Evolutionary conservation across 2,329 filamentous ascomycete species (phyloP).

Genomic region (Colletotrichum tofieldiae): DNA sequence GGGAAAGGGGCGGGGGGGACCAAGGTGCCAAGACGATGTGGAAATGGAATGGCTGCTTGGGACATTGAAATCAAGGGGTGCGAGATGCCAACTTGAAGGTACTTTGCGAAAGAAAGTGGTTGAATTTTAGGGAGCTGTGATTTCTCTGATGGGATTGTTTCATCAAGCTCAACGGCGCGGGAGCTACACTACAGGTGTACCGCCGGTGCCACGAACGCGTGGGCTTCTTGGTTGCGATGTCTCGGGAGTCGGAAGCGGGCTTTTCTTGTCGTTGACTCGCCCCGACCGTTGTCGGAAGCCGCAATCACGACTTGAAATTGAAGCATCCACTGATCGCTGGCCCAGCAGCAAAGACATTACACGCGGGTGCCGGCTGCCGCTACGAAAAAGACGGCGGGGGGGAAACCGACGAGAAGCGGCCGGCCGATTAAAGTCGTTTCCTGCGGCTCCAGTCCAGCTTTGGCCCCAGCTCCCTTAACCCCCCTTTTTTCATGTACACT

Average conservation of each 20-base stretch:
- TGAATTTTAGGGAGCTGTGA: too few relatives aligned
- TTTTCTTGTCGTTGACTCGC: neutral
- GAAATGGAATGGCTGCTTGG: neutral
- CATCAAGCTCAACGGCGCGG: constrained; percentile 3
- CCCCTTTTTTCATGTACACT: neutral
- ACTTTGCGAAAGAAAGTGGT: neutral
- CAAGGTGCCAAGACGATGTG: neutral
- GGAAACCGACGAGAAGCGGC: neutral
- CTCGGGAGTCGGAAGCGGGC: neutral
- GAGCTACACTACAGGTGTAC: neutral
- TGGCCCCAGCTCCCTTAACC: neutral
- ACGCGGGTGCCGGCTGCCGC: neutral
- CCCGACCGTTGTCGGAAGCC: neutral
- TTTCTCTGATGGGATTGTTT: neutral
- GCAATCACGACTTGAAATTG: constrained; percentile 32
- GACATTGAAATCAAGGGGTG: neutral
- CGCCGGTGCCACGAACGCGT: neutral
- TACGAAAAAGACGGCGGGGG: neutral
- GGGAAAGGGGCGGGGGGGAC: neutral
- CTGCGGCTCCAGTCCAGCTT: neutral
- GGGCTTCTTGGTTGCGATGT: neutral
- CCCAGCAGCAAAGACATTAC: neutral
- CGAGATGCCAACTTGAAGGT: neutral
- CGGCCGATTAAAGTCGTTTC: neutral
- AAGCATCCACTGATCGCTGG: constrained; percentile 37